These are phyloP conservation scores for Phyllosticta citriasiana DNA, from an alignment of 2,329 filamentous ascomycete species.

Conservation along the genomic window DNA sequence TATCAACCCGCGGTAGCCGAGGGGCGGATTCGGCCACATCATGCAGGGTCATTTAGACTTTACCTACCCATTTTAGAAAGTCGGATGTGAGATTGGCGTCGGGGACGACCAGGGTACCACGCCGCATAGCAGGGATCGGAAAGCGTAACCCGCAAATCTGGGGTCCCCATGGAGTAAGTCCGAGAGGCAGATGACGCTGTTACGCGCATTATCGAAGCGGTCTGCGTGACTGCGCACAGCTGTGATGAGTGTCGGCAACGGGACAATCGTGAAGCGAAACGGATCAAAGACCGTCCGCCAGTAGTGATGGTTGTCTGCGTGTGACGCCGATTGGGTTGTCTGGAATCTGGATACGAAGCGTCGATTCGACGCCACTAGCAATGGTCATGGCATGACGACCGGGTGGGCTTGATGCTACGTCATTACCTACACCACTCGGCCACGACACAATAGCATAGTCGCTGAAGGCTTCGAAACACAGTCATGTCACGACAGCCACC, in stretches of 20 bases:
- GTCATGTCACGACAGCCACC: background rate
- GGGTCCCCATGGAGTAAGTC: background rate
- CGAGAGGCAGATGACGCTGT: background rate
- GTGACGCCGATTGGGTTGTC: background rate
- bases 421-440: background rate
- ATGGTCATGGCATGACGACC: background rate
- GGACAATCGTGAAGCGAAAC: background rate
- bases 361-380: background rate
- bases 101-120: background rate
- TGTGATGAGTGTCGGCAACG: background rate
- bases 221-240: background rate
- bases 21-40: background rate
- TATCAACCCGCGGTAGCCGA: background rate
- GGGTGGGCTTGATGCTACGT: background rate
- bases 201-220: background rate
- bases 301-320: background rate
- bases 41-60: background rate
- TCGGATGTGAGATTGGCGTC: background rate
- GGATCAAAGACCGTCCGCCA: background rate
- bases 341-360: background rate
- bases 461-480: background rate
- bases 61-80: background rate
- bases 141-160: background rate
- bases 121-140: background rate
- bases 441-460: background rate